Conservation (phyloP, 345 rosid genomes). For the Camelina hispida region DNA sequence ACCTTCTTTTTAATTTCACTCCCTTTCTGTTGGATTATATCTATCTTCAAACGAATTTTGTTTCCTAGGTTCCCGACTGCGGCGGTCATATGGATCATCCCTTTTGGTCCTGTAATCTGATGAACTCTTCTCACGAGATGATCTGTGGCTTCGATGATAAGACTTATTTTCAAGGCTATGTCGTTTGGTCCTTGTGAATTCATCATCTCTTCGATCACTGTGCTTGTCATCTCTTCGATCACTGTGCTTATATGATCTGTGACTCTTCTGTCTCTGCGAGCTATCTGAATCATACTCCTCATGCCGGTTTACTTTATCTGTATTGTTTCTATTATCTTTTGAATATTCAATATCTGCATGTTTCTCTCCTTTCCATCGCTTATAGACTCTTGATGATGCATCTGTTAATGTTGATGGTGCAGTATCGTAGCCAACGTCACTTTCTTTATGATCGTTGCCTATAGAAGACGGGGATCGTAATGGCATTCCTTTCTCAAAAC, state of each 20-base stretch:
- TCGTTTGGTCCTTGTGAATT: conserved; percentile 40
- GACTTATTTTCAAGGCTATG: conserved; percentile 47
- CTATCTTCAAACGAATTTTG: conserved; percentile 71
- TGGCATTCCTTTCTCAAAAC: conserved; percentile 60
- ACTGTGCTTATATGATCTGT: conserved; percentile 43
- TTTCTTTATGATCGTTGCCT: conserved; percentile 42
- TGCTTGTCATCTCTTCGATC: conserved; percentile 21
- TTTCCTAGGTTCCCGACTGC: conserved; percentile 32
- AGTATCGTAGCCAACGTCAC: conserved; percentile 36
- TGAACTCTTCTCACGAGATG: conserved; percentile 45
- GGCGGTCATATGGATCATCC: conserved; percentile 37
- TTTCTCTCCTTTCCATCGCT: conserved; percentile 40
- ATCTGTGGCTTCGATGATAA: conserved; percentile 38
- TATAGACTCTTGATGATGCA: conserved; percentile 41
- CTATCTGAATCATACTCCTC: conserved; percentile 49
- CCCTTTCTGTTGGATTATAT: conserved; percentile 68
- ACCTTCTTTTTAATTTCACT: conserved; percentile 43
- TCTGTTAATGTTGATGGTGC: conserved; percentile 47
- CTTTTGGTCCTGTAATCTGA: conserved; percentile 41
- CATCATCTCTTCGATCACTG: conserved; percentile 48
- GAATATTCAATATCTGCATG: conserved; percentile 42
- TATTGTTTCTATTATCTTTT: conserved; percentile 33
- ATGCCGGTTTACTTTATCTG: conserved; percentile 40
- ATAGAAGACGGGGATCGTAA: conserved; percentile 40
- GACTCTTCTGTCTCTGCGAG: conserved; percentile 43